Base-by-base conservation (phyloP, 2,329 filamentous ascomycete species). In the Alternaria metachromatica region DNA sequence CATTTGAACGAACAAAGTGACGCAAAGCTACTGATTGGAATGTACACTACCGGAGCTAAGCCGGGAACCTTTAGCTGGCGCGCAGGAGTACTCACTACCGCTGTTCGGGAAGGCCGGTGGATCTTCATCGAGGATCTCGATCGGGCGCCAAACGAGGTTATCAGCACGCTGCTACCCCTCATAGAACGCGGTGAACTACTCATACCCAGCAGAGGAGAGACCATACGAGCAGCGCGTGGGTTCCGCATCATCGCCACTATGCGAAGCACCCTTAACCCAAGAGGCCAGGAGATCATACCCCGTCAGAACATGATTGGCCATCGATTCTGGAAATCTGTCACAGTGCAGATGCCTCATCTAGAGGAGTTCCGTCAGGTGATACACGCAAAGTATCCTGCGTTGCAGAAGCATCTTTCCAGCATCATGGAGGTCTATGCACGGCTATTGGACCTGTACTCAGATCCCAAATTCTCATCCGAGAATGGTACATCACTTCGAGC, bases 1-100 rank as follows among this genome's bases (percentile, higher is more conserved):
- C 95, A 99, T 80, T 84, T 99, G 33, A 99, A 99, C 77, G 96
- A 98, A 80, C 96, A 99, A 80, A 98, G 94, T 3, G 96, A 99
- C 80, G 94, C 95, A 0, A 99, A 99, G 80, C 92, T 97, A 83
- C 88, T 99, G 44, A 89, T 99, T 66, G 96, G 96, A 4, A 89
- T 98, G 77, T 98, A 99, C 80, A 92, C 95, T 1, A 96, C 94
- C 21, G 94, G 94, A 62, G 88, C 91, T 15, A 92, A 90, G 64
- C 94, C 94, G 1, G 94, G 94, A 2, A 94, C 92, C 10, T 99
- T 99, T 77, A 88, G 88, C 55, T 99, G 96, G 96, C 89, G 92
- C 63, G 89, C 96, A 4, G 96, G 96, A 81, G 92, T 98, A 20
- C 84, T 99, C 71, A 97, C 96, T 0, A 97, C 93, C 28, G 96